Base-by-base conservation (phyloP, 257 asterid genomes). In the Nicotiana attenuata region DNA sequence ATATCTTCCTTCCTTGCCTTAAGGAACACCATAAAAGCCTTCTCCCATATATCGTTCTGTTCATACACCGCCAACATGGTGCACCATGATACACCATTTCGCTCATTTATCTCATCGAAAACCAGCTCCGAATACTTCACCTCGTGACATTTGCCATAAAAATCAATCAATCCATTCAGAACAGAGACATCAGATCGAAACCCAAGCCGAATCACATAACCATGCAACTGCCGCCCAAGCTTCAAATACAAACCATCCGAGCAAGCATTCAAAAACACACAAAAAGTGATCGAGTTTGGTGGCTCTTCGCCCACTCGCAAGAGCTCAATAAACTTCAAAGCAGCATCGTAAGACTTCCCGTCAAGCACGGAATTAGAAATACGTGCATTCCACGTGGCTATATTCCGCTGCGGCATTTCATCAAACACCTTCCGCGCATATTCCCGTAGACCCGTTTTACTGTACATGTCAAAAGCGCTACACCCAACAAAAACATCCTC, bases 361-460 rank as follows among this genome's bases (percentile, higher is more conserved):
- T 89, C 89, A 3, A 88, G 88, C 29, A 91, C 96, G 0, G 90
- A 89, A 80, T 96, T 96, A 6, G 94, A 90, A 78, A 96, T 92
- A 78, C 88, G 85, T 1, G 98, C 94, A 55, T 93, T 96, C 99
- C 99, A 95, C 3, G 94, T 92, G 0, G 97, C 94, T n/a, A 89
- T 88, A 61, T 91, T 96, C 77, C 88, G 88, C 7, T 83, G 52
- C 9, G 97, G 85, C 93, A 96, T 93, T 90, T 92, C 91, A 38
- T 90, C 98, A 26, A 96, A 96, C 93, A 94, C 3, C 17, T 91
- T 91, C 64, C 78, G 50, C 7, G 97, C 98, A 3, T 92, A 89
- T 0, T 20, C 67, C 64, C 76, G 56, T 24, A 79, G 5, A 2
- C 92, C 87, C 6, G 88, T 85, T 79, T 92, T 93, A 0, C 82